Conservation (phyloP, 495 filamentous ascomycete species). For the Podospora bellae-mahoneyi region DNA sequence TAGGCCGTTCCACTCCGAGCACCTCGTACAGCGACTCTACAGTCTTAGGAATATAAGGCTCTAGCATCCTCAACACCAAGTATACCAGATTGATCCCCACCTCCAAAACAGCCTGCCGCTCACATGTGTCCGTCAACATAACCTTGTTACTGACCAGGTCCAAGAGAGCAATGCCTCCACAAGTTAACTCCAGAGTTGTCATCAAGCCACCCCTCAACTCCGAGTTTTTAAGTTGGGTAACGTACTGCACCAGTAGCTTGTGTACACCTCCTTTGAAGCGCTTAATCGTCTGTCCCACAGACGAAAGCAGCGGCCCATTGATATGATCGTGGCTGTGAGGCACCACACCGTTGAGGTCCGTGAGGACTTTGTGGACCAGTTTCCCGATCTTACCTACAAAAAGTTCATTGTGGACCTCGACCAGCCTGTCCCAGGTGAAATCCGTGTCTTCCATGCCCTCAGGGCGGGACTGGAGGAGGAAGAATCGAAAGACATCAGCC, state of each 20-base stretch:
- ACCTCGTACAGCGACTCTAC: background rate
- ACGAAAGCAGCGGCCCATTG: too few species aligned
- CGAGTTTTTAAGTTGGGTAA: too few species aligned
- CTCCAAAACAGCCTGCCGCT: background rate
- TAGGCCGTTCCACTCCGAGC: background rate
- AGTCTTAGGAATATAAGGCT: background rate
- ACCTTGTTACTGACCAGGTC: background rate
- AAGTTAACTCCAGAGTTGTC: too few species aligned
- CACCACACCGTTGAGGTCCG: background rate
- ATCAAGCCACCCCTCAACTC: too few species aligned
- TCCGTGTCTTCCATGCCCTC: background rate
- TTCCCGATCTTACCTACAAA: background rate
- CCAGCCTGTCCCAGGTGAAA: background rate
- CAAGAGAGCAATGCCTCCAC: background rate
- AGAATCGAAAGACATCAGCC: background rate
- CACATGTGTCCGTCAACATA: background rate
- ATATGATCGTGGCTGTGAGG: background rate
- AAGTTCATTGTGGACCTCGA: background rate
- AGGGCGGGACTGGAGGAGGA: background rate
- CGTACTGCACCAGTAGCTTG: too few species aligned
- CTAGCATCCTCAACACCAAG: background rate
- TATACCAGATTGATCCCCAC: background rate
- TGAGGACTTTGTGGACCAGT: background rate
- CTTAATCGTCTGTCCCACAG: too few species aligned
- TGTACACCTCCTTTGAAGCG: too few species aligned